Base-by-base conservation (phyloP, 2,329 filamentous ascomycete species). In the Aspergillus fumigatiaffinis region DNA sequence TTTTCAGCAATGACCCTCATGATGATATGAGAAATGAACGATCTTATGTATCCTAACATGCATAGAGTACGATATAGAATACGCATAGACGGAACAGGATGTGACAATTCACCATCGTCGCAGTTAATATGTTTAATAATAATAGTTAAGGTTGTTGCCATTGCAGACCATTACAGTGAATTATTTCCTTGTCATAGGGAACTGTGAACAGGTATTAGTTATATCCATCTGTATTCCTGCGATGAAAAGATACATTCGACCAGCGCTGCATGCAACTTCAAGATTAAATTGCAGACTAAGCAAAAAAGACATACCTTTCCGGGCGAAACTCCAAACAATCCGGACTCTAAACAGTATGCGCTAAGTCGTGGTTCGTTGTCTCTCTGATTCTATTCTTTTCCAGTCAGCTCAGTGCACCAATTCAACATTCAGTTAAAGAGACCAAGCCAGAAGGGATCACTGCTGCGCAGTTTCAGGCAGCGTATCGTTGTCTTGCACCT, bases 11-110 rank as follows among this genome's bases (percentile, higher is more conserved):
- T 21, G 41, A 21, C 42, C 42, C 42, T 54, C 28, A 57, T 26
- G 49, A 55, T 20, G 49, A 46, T n/a, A 58, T 38, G 58, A 48
- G 50, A 53, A 44, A 55, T 41, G 32, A n/a, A 38, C 14, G 14
- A 38, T 38, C 32, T 17, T 50, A 49, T 53, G 58, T 54, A 52
- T 56, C 51, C 52, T 50, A 38, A 48, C 47, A 54, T 53, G 44
- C 50, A 56, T 56, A 55, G 52, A 60, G 32, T 38, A 38, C 14
- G 14, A 17, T 35, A 6, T 38, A 38, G 14, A 38, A 38, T 38
- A 17, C 6, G 3, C 14, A 17, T 17, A 17, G 32, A 38, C 5
- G 6, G 14, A 35, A 35, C 4, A 17, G 50, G 32, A 35, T 17
- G 12, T 52, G 47, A 53, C 47, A 38, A 46, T 46, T 47, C 53